Evolutionary conservation across 2,329 filamentous ascomycete species (phyloP), one percentile per base, ranked within the genome.

Genomic region (Knufia petricola): DNA sequence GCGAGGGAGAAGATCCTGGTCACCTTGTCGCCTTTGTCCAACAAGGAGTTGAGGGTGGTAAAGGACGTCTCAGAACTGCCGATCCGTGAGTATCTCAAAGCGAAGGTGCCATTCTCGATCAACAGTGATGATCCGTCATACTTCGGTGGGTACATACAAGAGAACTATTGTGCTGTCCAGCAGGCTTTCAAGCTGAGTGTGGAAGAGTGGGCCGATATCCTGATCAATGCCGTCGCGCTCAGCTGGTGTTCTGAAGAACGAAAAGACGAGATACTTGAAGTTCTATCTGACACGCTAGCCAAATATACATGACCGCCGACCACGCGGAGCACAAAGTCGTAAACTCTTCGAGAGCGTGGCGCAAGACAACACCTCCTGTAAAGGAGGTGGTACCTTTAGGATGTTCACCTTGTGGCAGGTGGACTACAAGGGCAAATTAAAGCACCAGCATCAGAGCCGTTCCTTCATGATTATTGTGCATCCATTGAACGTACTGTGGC

Each of bases 81-180:
- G 0, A 73, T 87, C 51, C 70, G 79, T 12, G 68, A 66, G 46
- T 82, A 85, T 56, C 64, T 87, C 17, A 75, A 84, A 34, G 68
- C 68, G 4, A 78, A 80, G 0, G 78, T 87, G 32, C 72, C 68
- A 52, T 86, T 87, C 63, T 83, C 78, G 49, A 77, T 87, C 62
- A 87, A 87, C 64, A 83, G 79, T 55, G 83, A 87, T 60, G 82
- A 86, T 60, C 82, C 82, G 51, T 82, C 81, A 9, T 86, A 86
- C 60, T 88, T 89, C 66, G 82, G 83, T 2, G 81, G 78, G 0
- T 87, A 87, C 63, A 77, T 88, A 46, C 67, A 84, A 45, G 82
- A 85, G 58, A 87, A 87, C 56, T 88, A 84, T 65, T 82, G 78
- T 58, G 81, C 81, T 1, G 81, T 89, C 24, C 84, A 89, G 63